phyloP scores from a whole-genome alignment of 768 basidiomycete genomes.

The Amanita rubescens region DNA sequence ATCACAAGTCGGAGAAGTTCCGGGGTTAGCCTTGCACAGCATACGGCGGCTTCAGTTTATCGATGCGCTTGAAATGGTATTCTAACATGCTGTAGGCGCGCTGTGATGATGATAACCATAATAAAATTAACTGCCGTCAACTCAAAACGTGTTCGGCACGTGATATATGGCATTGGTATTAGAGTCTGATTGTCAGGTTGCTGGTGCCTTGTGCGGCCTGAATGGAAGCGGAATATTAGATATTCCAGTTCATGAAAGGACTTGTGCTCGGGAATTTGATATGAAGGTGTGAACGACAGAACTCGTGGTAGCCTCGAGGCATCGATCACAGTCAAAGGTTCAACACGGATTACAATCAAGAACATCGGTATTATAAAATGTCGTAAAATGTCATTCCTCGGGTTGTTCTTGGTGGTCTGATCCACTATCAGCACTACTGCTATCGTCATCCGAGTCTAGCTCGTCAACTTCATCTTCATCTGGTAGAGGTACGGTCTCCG shows the following conservation, averaged over 20 bases:
- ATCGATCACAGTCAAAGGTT: no score
- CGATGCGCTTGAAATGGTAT: neutral
- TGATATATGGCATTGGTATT: neutral
- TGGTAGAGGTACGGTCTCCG: conserved; percentile 33
- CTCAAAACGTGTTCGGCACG: conserved; percentile 3
- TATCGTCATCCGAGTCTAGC: conserved; percentile 23
- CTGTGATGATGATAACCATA: no score
- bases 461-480: conserved; percentile 29
- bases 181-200: no score
- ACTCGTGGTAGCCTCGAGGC: conserved; percentile 7
- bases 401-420: no score
- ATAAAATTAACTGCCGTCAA: neutral
- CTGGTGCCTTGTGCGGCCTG: neutral
- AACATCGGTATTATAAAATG: neutral
- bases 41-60: neutral
- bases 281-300: neutral
- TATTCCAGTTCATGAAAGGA: no score
- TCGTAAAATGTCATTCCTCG: neutral
- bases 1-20: neutral
- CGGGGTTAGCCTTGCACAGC: neutral
- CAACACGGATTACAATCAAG: neutral
- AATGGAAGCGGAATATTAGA: neutral
- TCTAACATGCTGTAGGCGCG: neutral
- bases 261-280: no score
- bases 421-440: neutral